Base-by-base conservation (phyloP, 192 early-diverging fungal genomes). In the Endogone sp. region DNA sequence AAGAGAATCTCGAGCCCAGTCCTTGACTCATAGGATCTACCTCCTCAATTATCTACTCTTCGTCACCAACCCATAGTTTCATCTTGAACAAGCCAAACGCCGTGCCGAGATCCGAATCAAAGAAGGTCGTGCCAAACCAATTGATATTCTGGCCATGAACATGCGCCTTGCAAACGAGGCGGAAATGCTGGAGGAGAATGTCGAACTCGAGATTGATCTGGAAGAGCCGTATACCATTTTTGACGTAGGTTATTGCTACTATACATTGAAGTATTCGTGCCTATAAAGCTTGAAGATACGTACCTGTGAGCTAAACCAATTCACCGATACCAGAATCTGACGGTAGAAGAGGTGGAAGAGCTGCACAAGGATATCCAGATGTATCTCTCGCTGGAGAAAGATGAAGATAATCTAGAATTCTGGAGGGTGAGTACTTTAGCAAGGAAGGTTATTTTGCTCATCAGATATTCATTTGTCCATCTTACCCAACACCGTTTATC, bases 111-210 rank as follows among this genome's bases (percentile, higher is more conserved):
- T 99, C 67, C 84, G 96, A 10, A 93, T 99, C 65, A 89, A 88
- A 59, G 91, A 92, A 67, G 88, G 87, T 23, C 75, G 95, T 3
- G 91, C 94, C 20, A 94, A 94, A 65, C 92, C 96, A 2, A 93
- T 99, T 69, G 97, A 99, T 76, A 80, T 96, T 20, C 71, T 98
- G 62, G 94, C 95, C 16, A 93, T 96, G 82, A 95, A 95, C 68
- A 77, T 99, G 55, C 84, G 89, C 3, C 75, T 97, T 27, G 90
- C 90, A 21, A 84, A 91, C 32, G 93, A 95, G 29, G 65, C 76
- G 11, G 72, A 91, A 11, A 84, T 86, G 11, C 86, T 89, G 9
- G 81, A 90, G 24, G 93, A 95, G 62, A 88, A 91, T 26, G 81
- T 86, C 2, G 90, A 89, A 16, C 68, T 96, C 9, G 93, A 94